Conservation (phyloP, 1,139 yeast species). For the Debaryomycetaceae sp. region DNA sequence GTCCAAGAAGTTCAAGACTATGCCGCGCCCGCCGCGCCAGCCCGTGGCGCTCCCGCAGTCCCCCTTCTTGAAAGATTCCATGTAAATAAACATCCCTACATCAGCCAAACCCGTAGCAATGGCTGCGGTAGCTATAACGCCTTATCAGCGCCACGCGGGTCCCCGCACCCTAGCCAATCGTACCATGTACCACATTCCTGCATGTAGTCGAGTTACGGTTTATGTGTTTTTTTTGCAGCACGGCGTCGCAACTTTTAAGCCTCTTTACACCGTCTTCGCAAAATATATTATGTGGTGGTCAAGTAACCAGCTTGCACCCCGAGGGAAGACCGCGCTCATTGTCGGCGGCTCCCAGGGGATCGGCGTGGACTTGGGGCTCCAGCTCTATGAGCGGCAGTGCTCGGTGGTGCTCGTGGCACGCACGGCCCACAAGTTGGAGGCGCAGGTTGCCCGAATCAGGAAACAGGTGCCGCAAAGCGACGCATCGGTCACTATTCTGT, state of each 20-base stretch:
- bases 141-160: too few relatives aligned
- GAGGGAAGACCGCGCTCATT: conserved; percentile 63
- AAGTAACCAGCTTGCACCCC: conserved; percentile 25
- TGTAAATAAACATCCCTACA: too few relatives aligned
- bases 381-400: conserved; percentile 54
- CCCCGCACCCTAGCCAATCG: too few relatives aligned
- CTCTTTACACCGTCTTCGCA: too few relatives aligned
- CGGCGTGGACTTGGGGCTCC: conserved; percentile 73
- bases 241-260: too few relatives aligned
- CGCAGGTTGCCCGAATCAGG: conserved; percentile 32
- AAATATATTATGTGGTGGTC: conserved; percentile 33
- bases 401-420: conserved; percentile 73
- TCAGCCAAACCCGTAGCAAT: too few relatives aligned
- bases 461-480: too few relatives aligned
- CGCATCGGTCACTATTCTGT: conserved; percentile 24
- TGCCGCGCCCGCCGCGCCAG: conserved; percentile 22
- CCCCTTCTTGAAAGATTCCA: conserved; percentile 27
- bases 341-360: conserved; percentile 97
- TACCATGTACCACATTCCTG: too few relatives aligned
- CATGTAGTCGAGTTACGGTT: too few relatives aligned
- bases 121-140: too few relatives aligned
- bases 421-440: conserved; percentile 51
- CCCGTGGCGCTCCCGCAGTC: conserved; percentile 28
- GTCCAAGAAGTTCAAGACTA: conserved; percentile 35
- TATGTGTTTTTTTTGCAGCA: too few relatives aligned